A percentile compares a stretch with the other conserved stretches of the same genome.
These are phyloP conservation scores for Haplosporangium sp. DNA, from an alignment of 371 early-diverging fungal genomes.

Conservation along the genomic window DNA sequence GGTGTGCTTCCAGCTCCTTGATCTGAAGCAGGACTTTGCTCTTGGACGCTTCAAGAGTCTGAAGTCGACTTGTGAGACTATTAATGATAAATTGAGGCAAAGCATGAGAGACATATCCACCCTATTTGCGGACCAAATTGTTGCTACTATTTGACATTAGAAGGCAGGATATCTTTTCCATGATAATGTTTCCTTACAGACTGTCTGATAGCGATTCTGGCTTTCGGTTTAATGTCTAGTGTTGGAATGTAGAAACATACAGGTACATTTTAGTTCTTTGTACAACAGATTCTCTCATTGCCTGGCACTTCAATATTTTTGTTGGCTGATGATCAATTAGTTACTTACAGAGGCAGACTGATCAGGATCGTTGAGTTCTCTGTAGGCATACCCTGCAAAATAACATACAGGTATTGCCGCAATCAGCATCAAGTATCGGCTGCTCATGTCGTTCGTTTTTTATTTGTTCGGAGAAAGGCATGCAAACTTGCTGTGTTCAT, in stretches of 20 bases:
- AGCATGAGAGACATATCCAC: not conserved
- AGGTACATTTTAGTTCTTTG: not conserved
- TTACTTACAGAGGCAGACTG: constrained; percentile 19
- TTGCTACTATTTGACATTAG: too few relatives aligned
- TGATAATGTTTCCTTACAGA: constrained; percentile 13
- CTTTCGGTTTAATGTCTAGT: constrained; percentile 26
- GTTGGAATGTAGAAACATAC: not conserved
- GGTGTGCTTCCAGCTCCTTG: constrained; percentile 37
- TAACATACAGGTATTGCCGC: constrained; percentile 46
- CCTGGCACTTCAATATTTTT: too few relatives aligned
- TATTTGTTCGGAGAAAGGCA: not conserved
- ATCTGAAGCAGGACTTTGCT: constrained; percentile 33
- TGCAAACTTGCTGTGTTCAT: not conserved
- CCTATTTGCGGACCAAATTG: too few relatives aligned
- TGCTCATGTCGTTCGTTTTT: constrained; percentile 20
- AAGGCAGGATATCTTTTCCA: too few relatives aligned
- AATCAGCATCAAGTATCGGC: constrained; percentile 36
- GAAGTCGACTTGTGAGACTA: constrained; percentile 29
- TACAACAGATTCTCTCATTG: too few relatives aligned
- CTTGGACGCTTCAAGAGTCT: constrained; percentile 36
- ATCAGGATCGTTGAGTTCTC: constrained; percentile 48
- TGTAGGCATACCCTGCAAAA: constrained; percentile 49
- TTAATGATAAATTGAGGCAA: not conserved
- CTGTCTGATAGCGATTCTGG: constrained; percentile 37
- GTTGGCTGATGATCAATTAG: not conserved